Conservation (phyloP, 495 filamentous ascomycete species). For the Clohesyomyces aquaticus region DNA sequence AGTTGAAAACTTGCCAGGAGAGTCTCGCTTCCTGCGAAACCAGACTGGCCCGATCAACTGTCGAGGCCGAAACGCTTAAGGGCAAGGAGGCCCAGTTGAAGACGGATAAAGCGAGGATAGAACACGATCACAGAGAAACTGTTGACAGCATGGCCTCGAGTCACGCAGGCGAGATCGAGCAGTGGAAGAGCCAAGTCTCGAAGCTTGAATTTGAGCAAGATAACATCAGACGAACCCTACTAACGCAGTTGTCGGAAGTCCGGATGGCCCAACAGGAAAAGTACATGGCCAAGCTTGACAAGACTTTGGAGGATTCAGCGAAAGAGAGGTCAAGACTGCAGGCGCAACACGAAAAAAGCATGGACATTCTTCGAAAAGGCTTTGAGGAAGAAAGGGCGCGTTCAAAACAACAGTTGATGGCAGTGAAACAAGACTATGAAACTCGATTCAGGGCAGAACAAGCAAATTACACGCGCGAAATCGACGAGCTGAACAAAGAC, state of each 20-base stretch:
- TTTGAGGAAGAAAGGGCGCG: not conserved
- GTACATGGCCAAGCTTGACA: not conserved
- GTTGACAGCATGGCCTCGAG: not conserved
- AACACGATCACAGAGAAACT: not conserved
- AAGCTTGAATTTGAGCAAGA: not conserved
- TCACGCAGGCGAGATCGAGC: not conserved
- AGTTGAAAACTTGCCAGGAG: not conserved
- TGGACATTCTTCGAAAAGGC: not conserved
- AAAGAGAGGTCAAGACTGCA: not conserved
- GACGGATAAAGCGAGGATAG: not conserved
- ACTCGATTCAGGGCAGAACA: not conserved
- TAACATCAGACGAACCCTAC: not conserved
- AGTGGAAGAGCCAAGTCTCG: not conserved
- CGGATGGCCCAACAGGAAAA: not conserved
- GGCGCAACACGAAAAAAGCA: not conserved
- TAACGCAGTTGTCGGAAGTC: not conserved
- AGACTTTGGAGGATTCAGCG: not conserved
- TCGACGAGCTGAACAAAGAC: not conserved
- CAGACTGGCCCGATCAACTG: not conserved
- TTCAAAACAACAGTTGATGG: not conserved
- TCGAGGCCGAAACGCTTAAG: not conserved
- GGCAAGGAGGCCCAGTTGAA: not conserved
- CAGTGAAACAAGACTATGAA: not conserved
- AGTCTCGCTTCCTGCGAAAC: not conserved
- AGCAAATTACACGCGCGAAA: not conserved